Base-by-base conservation (phyloP, 2,329 filamentous ascomycete genomes). In the Alternaria ethzedia region DNA sequence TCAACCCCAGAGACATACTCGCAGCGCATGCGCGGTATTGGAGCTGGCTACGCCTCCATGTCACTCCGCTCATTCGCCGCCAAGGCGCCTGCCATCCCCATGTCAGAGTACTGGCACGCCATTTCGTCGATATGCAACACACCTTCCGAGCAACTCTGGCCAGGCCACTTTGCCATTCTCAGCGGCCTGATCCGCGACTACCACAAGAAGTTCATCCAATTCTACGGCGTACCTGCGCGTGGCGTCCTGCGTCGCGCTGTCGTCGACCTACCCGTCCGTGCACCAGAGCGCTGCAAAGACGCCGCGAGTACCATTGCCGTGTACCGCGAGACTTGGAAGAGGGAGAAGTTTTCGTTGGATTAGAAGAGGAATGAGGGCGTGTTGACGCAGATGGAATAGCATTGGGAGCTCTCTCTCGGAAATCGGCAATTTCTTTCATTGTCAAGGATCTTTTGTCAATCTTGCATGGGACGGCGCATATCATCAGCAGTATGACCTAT, bases 1-100 rank as follows among this genome's bases (percentile, higher is more conserved):
- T 32, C 67, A 68, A 7, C 95, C 87, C 83, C 84, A 91, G 63
- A 82, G 85, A 2, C 71, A n/a, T 94, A 97, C 80, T 88, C 88
- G 70, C 91, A 94, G 76, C 88, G 91, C 63, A 95, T 97, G 90
- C 90, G 88, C 5, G 95, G 94, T 0, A 84, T 97, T 1, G 93
- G 89, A 2, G 90, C 91, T 4, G 95, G 95, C 0, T 99, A 91
- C 75, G 92, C 94, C 0, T 89, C 94, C 2, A 85, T 98, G 41
- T 89, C 93, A 1, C 84, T 97, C 9, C 89, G 95, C 51, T 90
- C 87, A 67, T 87, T 89, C 2, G 83, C 84, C 43, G 89, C 89
- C 67, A 84, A 83, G 49, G 94, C 76, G 21, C 74, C 76, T 21
- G 96, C 94, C 90, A 0, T 96, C 88, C 80, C 94, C 90, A 5